Percentiles rank a stretch among this genome's conserved stretches.
Conservation (phyloP, 805 yeast species). For the Candida germanica region DNA sequence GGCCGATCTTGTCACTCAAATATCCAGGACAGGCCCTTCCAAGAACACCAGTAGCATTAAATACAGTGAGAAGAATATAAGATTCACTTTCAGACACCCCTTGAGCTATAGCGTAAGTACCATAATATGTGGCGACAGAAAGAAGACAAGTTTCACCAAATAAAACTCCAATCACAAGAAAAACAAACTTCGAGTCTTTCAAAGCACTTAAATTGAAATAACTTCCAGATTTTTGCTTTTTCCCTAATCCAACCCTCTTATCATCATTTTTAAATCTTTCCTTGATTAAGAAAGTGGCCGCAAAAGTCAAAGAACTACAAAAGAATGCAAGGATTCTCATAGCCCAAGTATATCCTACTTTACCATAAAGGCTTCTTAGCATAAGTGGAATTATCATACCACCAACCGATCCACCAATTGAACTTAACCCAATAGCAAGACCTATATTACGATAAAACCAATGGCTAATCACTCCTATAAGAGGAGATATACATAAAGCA, state of each 20-base stretch:
- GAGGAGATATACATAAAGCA: constrained; percentile 59
- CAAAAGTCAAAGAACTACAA: constrained; percentile 23
- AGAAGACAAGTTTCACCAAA: constrained; percentile 51
- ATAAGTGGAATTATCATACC: constrained; percentile 61
- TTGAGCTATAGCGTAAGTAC: constrained; percentile 53
- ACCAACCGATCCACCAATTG: constrained; percentile 66
- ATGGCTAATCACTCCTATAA: constrained; percentile 60
- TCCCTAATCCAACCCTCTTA: constrained; percentile 1
- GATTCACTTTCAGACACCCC: constrained; percentile 45
- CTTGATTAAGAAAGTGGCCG: constrained; percentile 25
- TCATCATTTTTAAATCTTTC: constrained; percentile 17
- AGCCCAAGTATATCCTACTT: constrained; percentile 61
- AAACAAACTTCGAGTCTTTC: constrained; percentile 33
- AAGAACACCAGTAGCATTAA: constrained; percentile 44
- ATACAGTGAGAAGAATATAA: constrained; percentile 43
- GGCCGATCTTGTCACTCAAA: constrained; percentile 52
- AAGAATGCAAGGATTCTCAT: constrained; percentile 45
- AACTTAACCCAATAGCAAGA: constrained; percentile 52
- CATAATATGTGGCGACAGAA: constrained; percentile 50
- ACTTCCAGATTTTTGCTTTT: not conserved
- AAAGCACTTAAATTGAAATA: constrained; percentile 36
- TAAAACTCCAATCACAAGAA: constrained; percentile 39
- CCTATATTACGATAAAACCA: constrained; percentile 59
- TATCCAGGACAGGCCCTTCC: constrained; percentile 58
- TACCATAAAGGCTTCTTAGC: constrained; percentile 41